Percentiles rank a stretch among this genome's conserved stretches.
phyloP scores from a whole-genome alignment of 306 rosid genomes.

The Potentilla sterilis region DNA sequence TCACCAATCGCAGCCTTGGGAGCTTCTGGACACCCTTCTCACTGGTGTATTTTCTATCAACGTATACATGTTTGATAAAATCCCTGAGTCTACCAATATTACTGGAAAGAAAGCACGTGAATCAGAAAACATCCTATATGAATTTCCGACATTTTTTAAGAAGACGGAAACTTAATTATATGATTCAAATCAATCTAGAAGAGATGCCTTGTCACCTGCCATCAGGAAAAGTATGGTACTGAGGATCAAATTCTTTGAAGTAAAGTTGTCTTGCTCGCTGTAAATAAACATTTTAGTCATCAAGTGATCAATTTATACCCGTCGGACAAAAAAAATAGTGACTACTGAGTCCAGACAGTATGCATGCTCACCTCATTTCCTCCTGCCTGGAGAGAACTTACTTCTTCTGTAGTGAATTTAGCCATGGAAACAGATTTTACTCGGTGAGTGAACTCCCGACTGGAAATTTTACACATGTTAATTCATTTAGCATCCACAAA shows the following conservation, averaged over 20 bases:
- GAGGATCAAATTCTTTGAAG: slow-evolving; percentile 73
- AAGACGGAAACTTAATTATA: background rate
- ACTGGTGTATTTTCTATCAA: slow-evolving; percentile 62
- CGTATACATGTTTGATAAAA: slow-evolving; percentile 69
- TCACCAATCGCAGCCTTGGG: slow-evolving; percentile 63
- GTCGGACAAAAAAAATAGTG: background rate
- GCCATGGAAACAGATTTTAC: slow-evolving; percentile 92
- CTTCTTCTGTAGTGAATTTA: slow-evolving; percentile 73
- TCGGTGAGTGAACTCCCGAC: slow-evolving; percentile 91
- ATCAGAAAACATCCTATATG: slow-evolving; percentile 28
- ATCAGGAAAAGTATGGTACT: slow-evolving; percentile 60
- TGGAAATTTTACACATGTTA: slow-evolving; percentile 33
- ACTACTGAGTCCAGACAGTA: background rate
- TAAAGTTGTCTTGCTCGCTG: slow-evolving; percentile 76
- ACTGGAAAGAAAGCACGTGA: slow-evolving; percentile 46
- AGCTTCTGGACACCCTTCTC: slow-evolving; percentile 46
- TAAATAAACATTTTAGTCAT: slow-evolving; percentile 23
- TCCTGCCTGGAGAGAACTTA: slow-evolving; percentile 74
- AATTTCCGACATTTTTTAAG: background rate
- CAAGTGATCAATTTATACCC: background rate
- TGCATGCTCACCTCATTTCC: slow-evolving; percentile 73
- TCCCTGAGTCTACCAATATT: slow-evolving; percentile 62
- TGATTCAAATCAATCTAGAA: slow-evolving; percentile 10
- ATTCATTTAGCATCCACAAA: slow-evolving; percentile 14
- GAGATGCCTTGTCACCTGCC: slow-evolving; percentile 41